Base-by-base conservation (phyloP, 139 green algal species). In the Closterium sp. region DNA sequence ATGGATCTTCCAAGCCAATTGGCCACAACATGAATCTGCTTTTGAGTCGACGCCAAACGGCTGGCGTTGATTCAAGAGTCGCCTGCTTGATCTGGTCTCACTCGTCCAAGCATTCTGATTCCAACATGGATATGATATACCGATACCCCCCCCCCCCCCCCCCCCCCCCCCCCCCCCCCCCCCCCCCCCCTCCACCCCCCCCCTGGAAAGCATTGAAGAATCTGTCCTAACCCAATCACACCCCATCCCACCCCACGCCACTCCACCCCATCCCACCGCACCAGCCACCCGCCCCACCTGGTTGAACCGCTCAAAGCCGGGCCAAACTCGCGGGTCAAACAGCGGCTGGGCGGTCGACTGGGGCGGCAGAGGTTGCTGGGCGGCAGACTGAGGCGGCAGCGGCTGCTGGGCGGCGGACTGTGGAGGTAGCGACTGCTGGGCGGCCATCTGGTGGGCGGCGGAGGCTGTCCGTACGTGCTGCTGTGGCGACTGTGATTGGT, bases 291-390 rank as follows among this genome's bases (percentile, higher is more conserved):
- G 17, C 62, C 62, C 62, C 62, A 79, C 62, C 22, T 85, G 29
- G 38, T 38, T 88, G 27, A 91, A 91, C 29, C 84, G 22, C 32
- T 91, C 89, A 30, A 91, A 85, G 21, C 89, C 89, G 1, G 89
- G 89, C 89, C 89, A 91, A 2, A 88, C 89, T 34, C 88, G 88
- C 0, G 88, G 38, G 21, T 90, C 88, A 79, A 79, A 79, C 17
- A 79, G 62, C 17, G 13, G 62, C 62, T 79, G 62, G 62, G 62
- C 62, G 62, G 62, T 13, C 17, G 62, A 79, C 17, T 79, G 62
- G 62, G 62, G 17, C 62, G 62, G 62, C 17, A 79, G 62, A 27
- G 62, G 62, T 79, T 79, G 62, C 17, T 79, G 62, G 62, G 62
- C 62, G 19, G 17, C 62, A 79, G 62, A 79, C 62, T 79, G 62